These are phyloP conservation scores for Corrigiola litoralis DNA, from an alignment of 179 eudicot species.

Conservation along the genomic window DNA sequence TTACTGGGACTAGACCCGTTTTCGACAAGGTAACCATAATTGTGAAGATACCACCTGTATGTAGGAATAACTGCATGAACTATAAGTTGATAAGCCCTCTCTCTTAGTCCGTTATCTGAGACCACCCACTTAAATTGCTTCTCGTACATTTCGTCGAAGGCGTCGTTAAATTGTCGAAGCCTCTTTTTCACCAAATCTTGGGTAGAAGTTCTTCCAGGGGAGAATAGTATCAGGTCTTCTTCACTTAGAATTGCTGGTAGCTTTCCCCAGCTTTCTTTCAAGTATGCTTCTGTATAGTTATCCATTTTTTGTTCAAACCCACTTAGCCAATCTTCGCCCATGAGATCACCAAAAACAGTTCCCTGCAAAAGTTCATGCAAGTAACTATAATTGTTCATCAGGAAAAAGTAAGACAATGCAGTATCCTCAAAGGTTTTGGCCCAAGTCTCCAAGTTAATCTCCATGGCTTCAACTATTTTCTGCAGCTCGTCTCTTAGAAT, in stretches of 20 bases:
- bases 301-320: slow-evolving; percentile 16
- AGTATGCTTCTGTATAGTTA: slow-evolving; percentile 22
- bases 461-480: slow-evolving; percentile 49
- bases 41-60: slow-evolving; percentile 46
- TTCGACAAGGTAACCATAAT: slow-evolving; percentile 33
- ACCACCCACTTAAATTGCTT: slow-evolving; percentile 46
- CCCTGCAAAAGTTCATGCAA: slow-evolving; percentile 40
- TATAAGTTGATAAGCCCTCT: slow-evolving; percentile 45
- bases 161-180: slow-evolving; percentile 30
- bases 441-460: slow-evolving; percentile 67
- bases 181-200: slow-evolving; percentile 29
- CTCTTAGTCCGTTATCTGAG: slow-evolving; percentile 45
- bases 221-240: slow-evolving; percentile 28
- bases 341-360: slow-evolving; percentile 52
- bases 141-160: slow-evolving; percentile 27
- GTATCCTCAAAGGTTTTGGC: slow-evolving; percentile 47
- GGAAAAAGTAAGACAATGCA: slow-evolving; percentile 48
- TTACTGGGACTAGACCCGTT: slow-evolving; percentile 34
- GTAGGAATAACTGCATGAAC: slow-evolving; percentile 49
- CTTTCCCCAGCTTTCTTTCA: slow-evolving; percentile 38
- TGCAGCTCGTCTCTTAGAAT: slow-evolving; percentile 41
- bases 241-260: slow-evolving; percentile 29
- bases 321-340: slow-evolving; percentile 44
- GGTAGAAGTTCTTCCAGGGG: slow-evolving; percentile 17
- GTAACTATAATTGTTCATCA: slow-evolving; percentile 73